Evolutionary conservation across 768 basidiomycete species (phyloP).

Genomic region (Agrocybe chaxingu): DNA sequence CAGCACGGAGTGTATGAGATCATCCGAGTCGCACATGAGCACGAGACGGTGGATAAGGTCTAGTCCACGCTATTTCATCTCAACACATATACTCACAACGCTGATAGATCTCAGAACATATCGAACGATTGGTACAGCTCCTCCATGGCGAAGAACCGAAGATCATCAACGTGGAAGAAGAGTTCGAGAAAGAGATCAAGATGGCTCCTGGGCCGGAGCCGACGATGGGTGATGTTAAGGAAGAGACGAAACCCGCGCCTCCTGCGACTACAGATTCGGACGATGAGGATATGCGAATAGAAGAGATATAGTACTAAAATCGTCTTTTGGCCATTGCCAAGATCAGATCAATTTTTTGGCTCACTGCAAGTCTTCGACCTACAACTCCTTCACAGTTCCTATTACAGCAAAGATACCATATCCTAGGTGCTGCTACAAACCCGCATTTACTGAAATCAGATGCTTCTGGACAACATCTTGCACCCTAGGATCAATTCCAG

Average conservation of each 20-base stretch:
- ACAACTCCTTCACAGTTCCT: too few relatives aligned
- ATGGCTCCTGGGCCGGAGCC: slow-evolving; percentile 6
- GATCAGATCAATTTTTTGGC: too few relatives aligned
- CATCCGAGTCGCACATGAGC: slow-evolving; percentile 71
- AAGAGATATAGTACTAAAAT: slow-evolving; percentile 54
- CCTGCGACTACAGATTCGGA: slow-evolving; percentile 34
- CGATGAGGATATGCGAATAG: slow-evolving; percentile 70
- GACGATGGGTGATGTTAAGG: slow-evolving; percentile 4
- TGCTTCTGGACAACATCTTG: slow-evolving; percentile 4
- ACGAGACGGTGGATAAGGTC: slow-evolving; percentile 78
- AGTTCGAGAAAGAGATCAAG: slow-evolving; percentile 17
- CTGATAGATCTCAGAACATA: slow-evolving; percentile 75
- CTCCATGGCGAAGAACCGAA: slow-evolving; percentile 74
- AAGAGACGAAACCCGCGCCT: slow-evolving; percentile 7
- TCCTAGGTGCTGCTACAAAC: too few relatives aligned
- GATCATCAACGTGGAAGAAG: slow-evolving; percentile 34
- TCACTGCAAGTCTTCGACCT: too few relatives aligned
- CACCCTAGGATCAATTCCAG: slow-evolving; percentile 9
- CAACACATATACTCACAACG: background rate
- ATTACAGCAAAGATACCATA: too few relatives aligned
- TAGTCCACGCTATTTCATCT: slow-evolving; percentile 14
- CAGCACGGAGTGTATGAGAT: slow-evolving; percentile 85
- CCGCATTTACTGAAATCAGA: background rate
- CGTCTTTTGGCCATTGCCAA: too few relatives aligned
- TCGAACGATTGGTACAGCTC: slow-evolving; percentile 86